Base-by-base conservation (phyloP, 2,329 filamentous ascomycete genomes). In the Aspergillus terreus region DNA sequence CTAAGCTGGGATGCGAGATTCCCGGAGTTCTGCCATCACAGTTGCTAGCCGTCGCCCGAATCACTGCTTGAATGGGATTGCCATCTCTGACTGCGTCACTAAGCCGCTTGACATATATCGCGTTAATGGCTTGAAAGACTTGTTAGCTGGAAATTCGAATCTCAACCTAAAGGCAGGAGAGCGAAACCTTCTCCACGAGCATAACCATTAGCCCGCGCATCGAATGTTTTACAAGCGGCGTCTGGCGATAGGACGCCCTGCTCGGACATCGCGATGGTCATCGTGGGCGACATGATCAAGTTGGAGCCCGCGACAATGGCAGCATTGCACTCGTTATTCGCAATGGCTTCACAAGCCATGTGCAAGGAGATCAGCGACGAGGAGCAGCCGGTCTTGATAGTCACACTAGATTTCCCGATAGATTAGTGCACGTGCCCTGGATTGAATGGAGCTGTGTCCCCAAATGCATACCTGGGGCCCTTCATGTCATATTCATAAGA, bases 331-430 rank as follows among this genome's bases (percentile, higher is more conserved):
- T 56, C 54, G 7, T 48, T 51, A 12, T 25, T 6, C 30, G 53
- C 10, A 46, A 52, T 1, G 68, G 46, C 4, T 59, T 59, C 71
- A 66, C 47, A 65, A 6, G 53, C 53, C 9, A 51, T 55, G 43
- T 73, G 59, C 1, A 74, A 51, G 10, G 49, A 60, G 1, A 63
- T 54, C 9, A 73, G 44, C 0, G 68, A 62, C 0, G 69, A 64
- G 0, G 68, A 72, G 43, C 71, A 72, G 1, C 63, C 72, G 1
- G 72, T 74, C 12, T 63, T 59, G 3, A 72, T 53, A 1, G 56
- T 58, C 36, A 64, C 53, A 44, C 59, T 65, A 1, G 63, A 19
- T 19, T 19, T 19, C 3, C 4, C 19, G 2, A 19, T 19, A 2
- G 19, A 19, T 19, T 19, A 19, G 19, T 19, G 19, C 19, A 19